phyloP scores from a whole-genome alignment of 352 stramenopile species.

The Globisporangium parvum region DNA sequence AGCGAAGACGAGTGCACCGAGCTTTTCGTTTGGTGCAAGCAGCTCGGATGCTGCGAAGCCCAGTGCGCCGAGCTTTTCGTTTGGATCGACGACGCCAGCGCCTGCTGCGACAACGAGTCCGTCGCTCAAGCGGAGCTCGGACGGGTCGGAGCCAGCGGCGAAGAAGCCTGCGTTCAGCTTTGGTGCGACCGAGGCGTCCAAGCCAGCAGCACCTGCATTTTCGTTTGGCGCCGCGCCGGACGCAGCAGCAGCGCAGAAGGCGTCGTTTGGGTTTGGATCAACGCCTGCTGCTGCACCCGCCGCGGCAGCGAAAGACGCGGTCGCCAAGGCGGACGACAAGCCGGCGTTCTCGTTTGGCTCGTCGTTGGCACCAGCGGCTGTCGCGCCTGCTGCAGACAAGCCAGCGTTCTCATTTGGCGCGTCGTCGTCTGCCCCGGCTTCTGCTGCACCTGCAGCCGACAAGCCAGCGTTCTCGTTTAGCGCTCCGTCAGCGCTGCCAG shows the following conservation, averaged over 20 bases:
- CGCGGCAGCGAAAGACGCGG: slow-evolving; percentile 2
- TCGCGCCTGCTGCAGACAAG: slow-evolving; percentile 6
- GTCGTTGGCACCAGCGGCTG: slow-evolving; percentile 1
- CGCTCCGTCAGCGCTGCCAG: background rate
- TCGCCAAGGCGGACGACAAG: slow-evolving; percentile 9
- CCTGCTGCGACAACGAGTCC: background rate
- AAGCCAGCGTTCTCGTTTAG: slow-evolving; percentile 4
- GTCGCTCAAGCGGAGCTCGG: slow-evolving; percentile 1
- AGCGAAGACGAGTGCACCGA: background rate
- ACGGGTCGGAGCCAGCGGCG: slow-evolving; percentile 4
- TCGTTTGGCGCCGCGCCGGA: slow-evolving; percentile 16
- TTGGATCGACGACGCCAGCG: slow-evolving; percentile 4
- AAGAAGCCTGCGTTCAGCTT: slow-evolving; percentile 19
- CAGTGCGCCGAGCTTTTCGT: slow-evolving; percentile 5
- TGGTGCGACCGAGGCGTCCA: slow-evolving; percentile 9
- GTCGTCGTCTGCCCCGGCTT: slow-evolving; percentile 9
- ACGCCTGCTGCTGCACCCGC: background rate
- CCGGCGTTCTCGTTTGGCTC: slow-evolving; percentile 41
- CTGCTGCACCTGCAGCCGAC: background rate
- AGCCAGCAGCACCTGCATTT: slow-evolving; percentile 19
- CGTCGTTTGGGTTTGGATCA: slow-evolving; percentile 17
- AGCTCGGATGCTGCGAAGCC: background rate
- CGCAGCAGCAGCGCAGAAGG: slow-evolving; percentile 14
- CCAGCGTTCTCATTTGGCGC: slow-evolving; percentile 35
- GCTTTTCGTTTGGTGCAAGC: slow-evolving; percentile 12